A percentile compares a stretch with the other conserved stretches of the same genome.
These are phyloP conservation scores for Teratosphaeria viscida DNA, from an alignment of 2,329 filamentous ascomycete species.

Conservation along the genomic window DNA sequence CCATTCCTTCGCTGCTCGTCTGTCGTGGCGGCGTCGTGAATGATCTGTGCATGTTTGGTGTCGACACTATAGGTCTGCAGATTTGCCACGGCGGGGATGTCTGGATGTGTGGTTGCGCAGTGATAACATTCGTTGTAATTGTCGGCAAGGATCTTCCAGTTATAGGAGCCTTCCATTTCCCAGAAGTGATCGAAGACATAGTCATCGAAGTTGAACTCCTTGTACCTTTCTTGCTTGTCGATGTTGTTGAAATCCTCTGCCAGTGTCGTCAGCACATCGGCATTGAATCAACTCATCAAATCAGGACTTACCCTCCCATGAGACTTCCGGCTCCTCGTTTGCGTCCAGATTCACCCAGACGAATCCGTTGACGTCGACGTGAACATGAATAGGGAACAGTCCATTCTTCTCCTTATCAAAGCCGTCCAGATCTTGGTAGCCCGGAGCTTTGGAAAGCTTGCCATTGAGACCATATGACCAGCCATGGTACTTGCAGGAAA, in stretches of 20 bases:
- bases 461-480: conserved; percentile 52
- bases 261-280: conserved; percentile 3
- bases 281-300: not conserved
- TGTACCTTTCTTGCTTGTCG: conserved; percentile 36
- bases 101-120: conserved; percentile 49
- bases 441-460: conserved; percentile 49
- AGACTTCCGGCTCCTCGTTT: conserved; percentile 34
- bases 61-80: conserved; percentile 46
- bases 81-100: conserved; percentile 47
- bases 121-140: conserved; percentile 61
- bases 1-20: conserved; percentile 40
- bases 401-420: conserved; percentile 49
- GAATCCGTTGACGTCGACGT: conserved; percentile 45
- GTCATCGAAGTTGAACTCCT: conserved; percentile 5
- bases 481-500: conserved; percentile 52
- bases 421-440: conserved; percentile 45
- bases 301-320: conserved; percentile 30
- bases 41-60: conserved; percentile 39
- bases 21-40: conserved; percentile 37
- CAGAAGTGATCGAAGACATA: conserved; percentile 6
- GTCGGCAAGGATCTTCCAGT: conserved; percentile 52
- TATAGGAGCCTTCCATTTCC: conserved; percentile 46
- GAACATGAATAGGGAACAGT: conserved; percentile 45
- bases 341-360: conserved; percentile 50
- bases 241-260: conserved; percentile 32